Conservation (phyloP, 2,329 filamentous ascomycete genomes). For the Xenosphaeropsis pyriputrescens region DNA sequence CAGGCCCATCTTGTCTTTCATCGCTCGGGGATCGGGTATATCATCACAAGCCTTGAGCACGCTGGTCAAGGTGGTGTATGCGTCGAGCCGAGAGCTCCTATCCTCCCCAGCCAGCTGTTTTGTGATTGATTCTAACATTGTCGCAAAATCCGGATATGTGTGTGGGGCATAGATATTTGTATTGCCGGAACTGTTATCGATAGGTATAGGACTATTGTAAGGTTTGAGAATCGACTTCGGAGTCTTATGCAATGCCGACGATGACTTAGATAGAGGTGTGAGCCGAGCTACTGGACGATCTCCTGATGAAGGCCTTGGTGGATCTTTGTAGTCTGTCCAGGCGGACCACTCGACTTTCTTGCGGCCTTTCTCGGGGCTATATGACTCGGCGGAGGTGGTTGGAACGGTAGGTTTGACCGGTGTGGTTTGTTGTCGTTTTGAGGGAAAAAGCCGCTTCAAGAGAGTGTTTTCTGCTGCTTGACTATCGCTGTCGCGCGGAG, state of each 20-base stretch:
- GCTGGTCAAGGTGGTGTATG: constrained; percentile 67
- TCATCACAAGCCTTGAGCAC: constrained; percentile 72
- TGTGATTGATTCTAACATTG: constrained; percentile 74
- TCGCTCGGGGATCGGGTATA: constrained; percentile 57
- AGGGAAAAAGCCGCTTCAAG: constrained; percentile 16
- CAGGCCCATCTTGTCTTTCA: constrained; percentile 62
- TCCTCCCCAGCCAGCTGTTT: constrained; percentile 68
- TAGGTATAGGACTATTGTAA: constrained; percentile 20
- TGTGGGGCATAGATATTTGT: constrained; percentile 8
- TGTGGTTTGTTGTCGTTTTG: constrained; percentile 10
- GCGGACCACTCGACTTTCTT: constrained; percentile 50
- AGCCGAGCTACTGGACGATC: constrained; percentile 5
- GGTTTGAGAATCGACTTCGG: constrained; percentile 69
- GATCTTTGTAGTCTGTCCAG: constrained; percentile 36
- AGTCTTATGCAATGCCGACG: constrained; percentile 33
- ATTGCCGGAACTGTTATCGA: constrained; percentile 5
- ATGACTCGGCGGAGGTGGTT: constrained; percentile 18
- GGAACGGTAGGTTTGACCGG: constrained; percentile 13
- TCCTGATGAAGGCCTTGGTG: constrained; percentile 15
- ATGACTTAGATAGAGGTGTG: constrained; percentile 5
- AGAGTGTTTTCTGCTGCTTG: constrained; percentile 19
- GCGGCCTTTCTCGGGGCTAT: constrained; percentile 13
- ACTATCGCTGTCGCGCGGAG: constrained; percentile 30
- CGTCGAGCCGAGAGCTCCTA: constrained; percentile 61
- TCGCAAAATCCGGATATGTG: constrained; percentile 43